phyloP scores from a whole-genome alignment of 306 rosid genomes.

The Fagus sylvatica region DNA sequence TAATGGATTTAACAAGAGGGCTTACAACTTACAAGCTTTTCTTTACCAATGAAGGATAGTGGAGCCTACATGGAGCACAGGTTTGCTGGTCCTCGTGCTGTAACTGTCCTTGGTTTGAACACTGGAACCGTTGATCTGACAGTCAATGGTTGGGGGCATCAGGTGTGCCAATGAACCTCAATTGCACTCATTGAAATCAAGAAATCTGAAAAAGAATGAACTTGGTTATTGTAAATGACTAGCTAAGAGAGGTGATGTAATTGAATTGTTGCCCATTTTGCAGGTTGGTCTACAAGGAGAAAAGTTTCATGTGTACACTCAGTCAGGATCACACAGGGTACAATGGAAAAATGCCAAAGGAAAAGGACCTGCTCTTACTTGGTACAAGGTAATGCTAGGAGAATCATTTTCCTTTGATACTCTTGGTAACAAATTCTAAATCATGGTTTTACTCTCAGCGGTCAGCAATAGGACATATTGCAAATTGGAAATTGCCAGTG shows the following conservation, averaged over 20 bases:
- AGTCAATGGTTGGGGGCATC: constrained; percentile 62
- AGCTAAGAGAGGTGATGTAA: background rate
- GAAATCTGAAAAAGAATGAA: background rate
- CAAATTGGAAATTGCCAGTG: too few species aligned
- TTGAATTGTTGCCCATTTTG: constrained; percentile 4
- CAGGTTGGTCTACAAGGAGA: constrained; percentile 75
- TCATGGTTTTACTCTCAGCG: background rate
- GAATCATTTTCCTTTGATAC: background rate
- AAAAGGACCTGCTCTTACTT: constrained; percentile 41
- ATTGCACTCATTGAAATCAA: background rate
- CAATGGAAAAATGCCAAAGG: constrained; percentile 40
- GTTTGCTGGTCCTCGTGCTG: constrained; percentile 60
- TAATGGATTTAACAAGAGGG: constrained; percentile 3
- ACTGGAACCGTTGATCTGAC: constrained; percentile 56
- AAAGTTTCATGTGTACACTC: constrained; percentile 29
- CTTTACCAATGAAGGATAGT: constrained; percentile 58
- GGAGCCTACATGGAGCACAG: constrained; percentile 98
- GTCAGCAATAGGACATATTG: too few species aligned
- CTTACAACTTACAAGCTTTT: constrained; percentile 4
- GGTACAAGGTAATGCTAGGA: constrained; percentile 69
- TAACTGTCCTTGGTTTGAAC: constrained; percentile 61
- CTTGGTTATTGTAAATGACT: background rate
- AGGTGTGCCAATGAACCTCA: constrained; percentile 47
- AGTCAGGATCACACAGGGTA: constrained; percentile 44
- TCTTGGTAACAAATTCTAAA: background rate